phyloP scores from a whole-genome alignment of 148 eudicot genomes.

The Pouteria glomerata region DNA sequence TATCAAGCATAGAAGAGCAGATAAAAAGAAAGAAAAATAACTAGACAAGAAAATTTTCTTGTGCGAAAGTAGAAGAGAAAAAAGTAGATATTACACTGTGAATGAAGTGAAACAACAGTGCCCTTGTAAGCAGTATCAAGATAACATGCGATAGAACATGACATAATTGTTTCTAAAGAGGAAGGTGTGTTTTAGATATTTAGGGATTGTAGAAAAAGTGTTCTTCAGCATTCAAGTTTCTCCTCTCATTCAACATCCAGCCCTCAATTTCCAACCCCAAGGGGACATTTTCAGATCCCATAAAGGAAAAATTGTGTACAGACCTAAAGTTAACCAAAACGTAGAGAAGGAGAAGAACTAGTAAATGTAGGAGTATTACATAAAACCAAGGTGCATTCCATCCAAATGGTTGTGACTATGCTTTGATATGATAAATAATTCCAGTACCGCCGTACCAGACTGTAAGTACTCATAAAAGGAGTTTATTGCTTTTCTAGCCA shows the following conservation, averaged over 20 bases:
- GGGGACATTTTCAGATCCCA: neutral
- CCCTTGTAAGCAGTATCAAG: neutral
- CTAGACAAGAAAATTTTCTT: neutral
- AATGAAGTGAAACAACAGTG: neutral
- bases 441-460: neutral
- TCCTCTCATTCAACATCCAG: neutral
- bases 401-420: too few relatives aligned
- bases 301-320: neutral
- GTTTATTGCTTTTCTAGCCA: neutral
- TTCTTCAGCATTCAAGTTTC: neutral
- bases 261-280: neutral
- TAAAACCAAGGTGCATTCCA: neutral
- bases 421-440: neutral
- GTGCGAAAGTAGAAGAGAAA: neutral
- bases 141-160: neutral
- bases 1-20: too few relatives aligned
- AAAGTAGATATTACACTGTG: neutral
- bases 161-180: neutral
- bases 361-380: neutral
- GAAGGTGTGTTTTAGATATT: neutral
- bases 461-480: neutral
- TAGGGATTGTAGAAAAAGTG: neutral
- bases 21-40: too few relatives aligned
- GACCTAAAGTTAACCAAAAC: neutral
- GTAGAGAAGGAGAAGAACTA: neutral